A percentile compares a stretch with the other conserved stretches of the same genome.
These are phyloP conservation scores for Penicillium diatomitis DNA, from an alignment of 495 filamentous ascomycete genomes.

Conservation along the genomic window DNA sequence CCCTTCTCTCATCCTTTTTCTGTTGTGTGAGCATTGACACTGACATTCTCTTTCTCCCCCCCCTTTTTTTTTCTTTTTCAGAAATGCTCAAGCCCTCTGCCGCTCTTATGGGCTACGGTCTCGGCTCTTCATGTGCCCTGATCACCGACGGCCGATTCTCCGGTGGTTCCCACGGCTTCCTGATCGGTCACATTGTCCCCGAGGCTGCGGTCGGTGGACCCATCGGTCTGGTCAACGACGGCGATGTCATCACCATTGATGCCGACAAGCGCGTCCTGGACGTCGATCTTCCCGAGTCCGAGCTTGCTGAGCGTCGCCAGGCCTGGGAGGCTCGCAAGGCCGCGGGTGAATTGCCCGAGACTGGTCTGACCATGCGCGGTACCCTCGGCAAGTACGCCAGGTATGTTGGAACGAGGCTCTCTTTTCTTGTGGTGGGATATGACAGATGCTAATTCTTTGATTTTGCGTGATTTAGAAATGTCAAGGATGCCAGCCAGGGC, in stretches of 20 bases:
- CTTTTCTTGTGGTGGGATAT: no score
- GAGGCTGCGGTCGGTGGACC: constrained; percentile 51
- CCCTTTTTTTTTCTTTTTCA: background rate
- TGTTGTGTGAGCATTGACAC: no score
- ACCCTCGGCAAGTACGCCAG: constrained; percentile 85
- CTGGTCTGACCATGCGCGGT: constrained; percentile 52
- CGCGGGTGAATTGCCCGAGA: constrained; percentile 26
- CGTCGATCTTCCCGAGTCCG: constrained; percentile 40
- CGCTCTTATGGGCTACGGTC: constrained; percentile 84
- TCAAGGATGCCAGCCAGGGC: constrained; percentile 62
- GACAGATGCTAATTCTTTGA: no score
- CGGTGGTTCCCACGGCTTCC: constrained; percentile 43
- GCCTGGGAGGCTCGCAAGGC: constrained; percentile 42
- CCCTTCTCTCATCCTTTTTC: no score
- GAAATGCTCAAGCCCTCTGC: constrained; percentile 84
- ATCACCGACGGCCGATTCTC: constrained; percentile 43
- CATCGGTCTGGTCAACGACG: constrained; percentile 46
- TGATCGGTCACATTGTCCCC: constrained; percentile 47
- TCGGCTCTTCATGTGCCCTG: constrained; percentile 54
- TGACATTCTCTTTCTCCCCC: no score
- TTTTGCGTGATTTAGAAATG: constrained; percentile 17
- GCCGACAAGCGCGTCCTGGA: constrained; percentile 42
- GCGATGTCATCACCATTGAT: constrained; percentile 48
- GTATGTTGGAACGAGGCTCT: background rate
- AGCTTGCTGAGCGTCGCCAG: constrained; percentile 57